These are phyloP conservation scores for Cyathus striatus DNA, from an alignment of 768 basidiomycete species.

Conservation along the genomic window DNA sequence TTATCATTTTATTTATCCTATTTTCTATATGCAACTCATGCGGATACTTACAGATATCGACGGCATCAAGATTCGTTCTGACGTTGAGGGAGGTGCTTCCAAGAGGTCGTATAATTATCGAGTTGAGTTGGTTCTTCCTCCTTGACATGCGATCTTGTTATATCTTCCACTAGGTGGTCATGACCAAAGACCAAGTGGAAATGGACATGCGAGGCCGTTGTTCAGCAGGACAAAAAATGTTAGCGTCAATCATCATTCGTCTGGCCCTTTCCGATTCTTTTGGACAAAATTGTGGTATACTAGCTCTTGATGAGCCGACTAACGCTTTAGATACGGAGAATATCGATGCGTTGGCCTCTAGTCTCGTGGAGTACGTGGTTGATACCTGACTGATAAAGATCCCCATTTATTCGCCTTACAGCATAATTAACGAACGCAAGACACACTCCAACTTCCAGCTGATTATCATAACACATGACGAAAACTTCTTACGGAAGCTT, in stretches of 20 bases:
- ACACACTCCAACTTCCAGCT: slow-evolving; percentile 91
- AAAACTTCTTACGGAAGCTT: slow-evolving; percentile 86
- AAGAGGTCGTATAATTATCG: slow-evolving; percentile 97
- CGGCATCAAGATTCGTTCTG: slow-evolving; percentile 91
- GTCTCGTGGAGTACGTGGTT: slow-evolving; percentile 82
- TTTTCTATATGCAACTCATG: slow-evolving; percentile 3
- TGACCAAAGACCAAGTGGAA: slow-evolving; percentile 98
- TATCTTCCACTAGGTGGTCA: slow-evolving; percentile 69
- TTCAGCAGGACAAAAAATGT: slow-evolving; percentile 97
- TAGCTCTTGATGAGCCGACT: slow-evolving; percentile 97
- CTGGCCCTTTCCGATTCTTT: slow-evolving; percentile 97
- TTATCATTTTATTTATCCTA: slow-evolving; percentile 11
- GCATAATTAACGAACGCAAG: slow-evolving; percentile 92
- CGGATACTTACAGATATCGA: slow-evolving; percentile 78
- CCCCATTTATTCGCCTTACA: slow-evolving; percentile 21
- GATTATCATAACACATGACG: slow-evolving; percentile 96
- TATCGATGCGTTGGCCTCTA: slow-evolving; percentile 88
- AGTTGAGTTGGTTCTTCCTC: slow-evolving; percentile 38
- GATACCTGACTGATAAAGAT: slow-evolving; percentile 1
- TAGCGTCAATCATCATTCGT: slow-evolving; percentile 96
- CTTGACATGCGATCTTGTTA: slow-evolving; percentile 6
- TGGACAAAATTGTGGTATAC: slow-evolving; percentile 94
- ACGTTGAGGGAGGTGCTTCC: slow-evolving; percentile 85
- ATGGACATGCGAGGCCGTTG: slow-evolving; percentile 99
- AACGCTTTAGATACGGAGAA: slow-evolving; percentile 96